These are phyloP conservation scores for Dothideomycetidae sp. DNA, from an alignment of 2,329 filamentous ascomycete species.

Conservation along the genomic window DNA sequence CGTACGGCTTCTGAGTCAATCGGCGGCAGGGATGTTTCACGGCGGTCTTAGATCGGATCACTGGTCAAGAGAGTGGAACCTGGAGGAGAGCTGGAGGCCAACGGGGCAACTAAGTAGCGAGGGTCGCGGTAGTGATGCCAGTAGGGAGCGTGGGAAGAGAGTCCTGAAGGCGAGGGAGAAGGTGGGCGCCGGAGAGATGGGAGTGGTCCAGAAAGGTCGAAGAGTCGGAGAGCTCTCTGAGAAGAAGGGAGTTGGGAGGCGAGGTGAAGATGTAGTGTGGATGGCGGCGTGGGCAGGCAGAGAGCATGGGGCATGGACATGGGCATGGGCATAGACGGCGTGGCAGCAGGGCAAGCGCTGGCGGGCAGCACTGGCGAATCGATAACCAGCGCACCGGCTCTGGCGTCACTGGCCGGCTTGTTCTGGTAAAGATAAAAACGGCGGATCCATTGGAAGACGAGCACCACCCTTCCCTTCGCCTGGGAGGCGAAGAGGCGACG, in stretches of 20 bases:
- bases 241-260: constrained; percentile 5
- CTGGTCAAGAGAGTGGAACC: constrained; percentile 1
- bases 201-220: too few relatives aligned
- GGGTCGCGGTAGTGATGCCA: background rate
- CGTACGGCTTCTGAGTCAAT: constrained; percentile 8
- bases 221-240: background rate
- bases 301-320: constrained; percentile 7
- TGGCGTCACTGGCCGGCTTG: constrained; percentile 9
- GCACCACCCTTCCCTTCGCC: too few relatives aligned
- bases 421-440: constrained; percentile 10
- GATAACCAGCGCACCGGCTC: constrained; percentile 6
- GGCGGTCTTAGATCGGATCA: constrained; percentile 3
- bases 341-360: too few relatives aligned
- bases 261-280: constrained; percentile 7
- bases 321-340: too few relatives aligned
- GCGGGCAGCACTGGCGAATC: constrained; percentile 5
- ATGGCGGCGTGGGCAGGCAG: background rate
- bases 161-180: too few relatives aligned
- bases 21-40: constrained; percentile 8
- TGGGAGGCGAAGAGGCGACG: background rate
- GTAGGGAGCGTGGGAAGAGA: background rate
- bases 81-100: background rate
- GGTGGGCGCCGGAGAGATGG: too few relatives aligned
- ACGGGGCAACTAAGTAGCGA: background rate
- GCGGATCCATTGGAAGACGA: constrained; percentile 7